Conservation (phyloP, 2,329 filamentous ascomycete species). For the Grosmannia clavigera region DNA sequence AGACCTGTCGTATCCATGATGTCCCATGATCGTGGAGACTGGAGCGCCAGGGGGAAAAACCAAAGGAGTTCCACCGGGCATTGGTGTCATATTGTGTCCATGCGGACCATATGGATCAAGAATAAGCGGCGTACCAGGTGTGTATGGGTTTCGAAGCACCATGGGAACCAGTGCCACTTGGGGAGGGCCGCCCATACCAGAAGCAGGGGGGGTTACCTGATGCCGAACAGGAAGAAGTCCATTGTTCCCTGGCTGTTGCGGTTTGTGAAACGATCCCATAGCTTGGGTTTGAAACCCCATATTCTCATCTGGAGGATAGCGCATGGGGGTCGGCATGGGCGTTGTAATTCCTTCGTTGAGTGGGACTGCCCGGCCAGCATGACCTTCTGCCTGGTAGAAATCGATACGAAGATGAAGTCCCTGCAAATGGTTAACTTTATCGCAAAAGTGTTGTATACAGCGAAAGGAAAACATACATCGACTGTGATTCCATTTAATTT, state of each 20-base stretch:
- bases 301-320: slow-evolving; percentile 5
- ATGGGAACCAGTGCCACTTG: slow-evolving; percentile 25
- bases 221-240: slow-evolving; percentile 4
- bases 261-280: not conserved
- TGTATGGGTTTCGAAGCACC: slow-evolving; percentile 20
- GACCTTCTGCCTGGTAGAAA: slow-evolving; percentile 8
- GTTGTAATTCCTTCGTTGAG: slow-evolving; percentile 9
- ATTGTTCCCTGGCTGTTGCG: not conserved
- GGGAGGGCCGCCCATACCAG: slow-evolving; percentile 17
- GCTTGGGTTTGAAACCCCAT: not conserved
- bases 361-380: slow-evolving; percentile 2
- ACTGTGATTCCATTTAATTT: slow-evolving; percentile 26
- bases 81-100: slow-evolving; percentile 15
- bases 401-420: slow-evolving; percentile 10
- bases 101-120: slow-evolving; percentile 21
- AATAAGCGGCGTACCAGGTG: slow-evolving; percentile 20
- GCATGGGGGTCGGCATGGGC: slow-evolving; percentile 12
- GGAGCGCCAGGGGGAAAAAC: slow-evolving; percentile 5
- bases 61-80: slow-evolving; percentile 12
- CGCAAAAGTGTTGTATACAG: too few relatives aligned
- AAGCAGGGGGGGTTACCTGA: slow-evolving; percentile 7
- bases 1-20: slow-evolving; percentile 24
- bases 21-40: slow-evolving; percentile 1
- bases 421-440: slow-evolving; percentile 2
- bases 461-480: slow-evolving; percentile 20